Base-by-base conservation (phyloP, 208 protist species). In the Leishmania tarentolae region DNA sequence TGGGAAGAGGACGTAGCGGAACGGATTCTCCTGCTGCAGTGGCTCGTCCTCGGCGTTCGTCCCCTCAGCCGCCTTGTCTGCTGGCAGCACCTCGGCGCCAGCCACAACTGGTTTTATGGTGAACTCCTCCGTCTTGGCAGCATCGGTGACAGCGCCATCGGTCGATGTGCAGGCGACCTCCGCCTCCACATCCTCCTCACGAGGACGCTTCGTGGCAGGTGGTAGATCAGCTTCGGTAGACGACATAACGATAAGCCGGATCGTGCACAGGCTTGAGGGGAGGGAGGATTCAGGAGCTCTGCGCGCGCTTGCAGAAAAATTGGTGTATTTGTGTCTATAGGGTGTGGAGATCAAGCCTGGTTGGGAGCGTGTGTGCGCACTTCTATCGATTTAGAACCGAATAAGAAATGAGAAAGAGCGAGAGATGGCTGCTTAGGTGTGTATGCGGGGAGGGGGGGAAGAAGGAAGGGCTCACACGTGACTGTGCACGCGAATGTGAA, bases 1-100 rank as follows among this genome's bases (percentile, higher is more conserved):
- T 57, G 99, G 99, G 88, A 99, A 99, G 50, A 99, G 86, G 42
- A 99, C 99, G 83, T 99, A 99, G 77, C 99, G 98, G 83, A 97
- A 85, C 42, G 96, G 94, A 90, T 99, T 99, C 69, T 99, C 97
- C 78, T 86, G 96, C 63, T 99, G 93, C 44, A 99, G 86, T 63
- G 98, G 98, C 92, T 99, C 99, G 42, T 79, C 74, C 42, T 42
- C 59, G 13, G 77, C 68, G 52, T 44, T 59, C 56, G 56, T 61
- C 56, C 56, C 56, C 24, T 61, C 6, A 8, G n/a, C 31, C 31
- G 19, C 59, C 59, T 66, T 37, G 31, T 61, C 83, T 2, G 76
- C 71, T 42, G 59, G 72, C 80, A 74, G 46, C 75, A 78, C 78
- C 72, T 42, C 66, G 7, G 71, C 78, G 31, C 69, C 63, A 9